These are phyloP conservation scores for Seiridium cupressi DNA, from an alignment of 2,329 filamentous ascomycete species.

Conservation along the genomic window DNA sequence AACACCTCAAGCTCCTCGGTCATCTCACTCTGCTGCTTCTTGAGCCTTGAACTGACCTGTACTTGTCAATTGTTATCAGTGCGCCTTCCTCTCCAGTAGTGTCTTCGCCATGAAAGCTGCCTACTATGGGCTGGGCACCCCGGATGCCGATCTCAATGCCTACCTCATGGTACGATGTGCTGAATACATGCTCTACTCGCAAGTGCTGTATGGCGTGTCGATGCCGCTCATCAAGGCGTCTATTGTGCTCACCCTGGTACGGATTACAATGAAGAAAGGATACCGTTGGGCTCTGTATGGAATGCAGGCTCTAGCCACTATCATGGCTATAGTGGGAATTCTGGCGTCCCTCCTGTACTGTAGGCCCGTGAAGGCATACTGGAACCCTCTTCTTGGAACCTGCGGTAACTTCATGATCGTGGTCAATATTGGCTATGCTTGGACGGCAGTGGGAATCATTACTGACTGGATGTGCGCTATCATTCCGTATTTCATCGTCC, in stretches of 20 bases:
- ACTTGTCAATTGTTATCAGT: not conserved
- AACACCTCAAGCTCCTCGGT: not conserved
- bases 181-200: conserved; percentile 11
- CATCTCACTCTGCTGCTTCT: not conserved
- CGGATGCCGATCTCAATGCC: not conserved
- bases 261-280: conserved; percentile 7
- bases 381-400: conserved; percentile 14
- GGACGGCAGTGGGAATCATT: conserved; percentile 11
- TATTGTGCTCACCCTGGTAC: conserved; percentile 14
- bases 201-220: conserved; percentile 14
- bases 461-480: conserved; percentile 27
- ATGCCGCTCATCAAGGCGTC: conserved; percentile 16
- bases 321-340: conserved; percentile 14
- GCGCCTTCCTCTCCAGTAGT: not conserved
- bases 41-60: not conserved
- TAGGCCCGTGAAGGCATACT: conserved; percentile 14
- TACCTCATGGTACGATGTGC: conserved; percentile 1
- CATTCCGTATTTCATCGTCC: conserved; percentile 27
- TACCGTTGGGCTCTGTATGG: conserved; percentile 11
- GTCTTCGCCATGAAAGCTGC: conserved; percentile 1
- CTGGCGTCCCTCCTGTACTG: conserved; percentile 16
- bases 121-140: conserved; percentile 1
- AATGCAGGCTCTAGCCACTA: conserved; percentile 8
- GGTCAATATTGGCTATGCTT: conserved; percentile 7
- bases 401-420: conserved; percentile 14